Percentiles rank a stretch among this genome's conserved stretches.
Evolutionary conservation across 1,139 yeast genomes (phyloP).

Genomic region (Eremothecium gossypii): DNA sequence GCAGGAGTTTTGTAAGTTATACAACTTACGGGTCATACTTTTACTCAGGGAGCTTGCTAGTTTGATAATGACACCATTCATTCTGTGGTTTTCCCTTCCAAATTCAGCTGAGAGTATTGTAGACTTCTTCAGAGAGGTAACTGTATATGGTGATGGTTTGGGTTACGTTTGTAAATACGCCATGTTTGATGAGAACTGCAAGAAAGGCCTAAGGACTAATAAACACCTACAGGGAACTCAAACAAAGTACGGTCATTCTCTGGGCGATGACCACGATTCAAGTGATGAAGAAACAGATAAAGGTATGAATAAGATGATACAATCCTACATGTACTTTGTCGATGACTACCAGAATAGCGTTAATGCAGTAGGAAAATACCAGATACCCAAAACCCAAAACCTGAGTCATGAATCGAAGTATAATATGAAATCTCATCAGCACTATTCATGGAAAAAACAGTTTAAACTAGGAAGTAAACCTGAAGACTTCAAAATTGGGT

Average conservation of each 20-base stretch:
- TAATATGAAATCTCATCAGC: slow-evolving; percentile 11
- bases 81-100: slow-evolving; percentile 77
- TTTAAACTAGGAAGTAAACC: slow-evolving; percentile 27
- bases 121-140: slow-evolving; percentile 82
- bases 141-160: slow-evolving; percentile 85
- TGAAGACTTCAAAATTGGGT: slow-evolving; percentile 17
- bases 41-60: slow-evolving; percentile 72
- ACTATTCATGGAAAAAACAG: slow-evolving; percentile 30
- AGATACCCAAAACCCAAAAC: slow-evolving; percentile 15
- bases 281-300: slow-evolving; percentile 39
- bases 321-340: slow-evolving; percentile 76
- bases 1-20: slow-evolving; percentile 69
- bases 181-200: slow-evolving; percentile 71
- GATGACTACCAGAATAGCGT: slow-evolving; percentile 61
- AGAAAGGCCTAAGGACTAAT: slow-evolving; percentile 19
- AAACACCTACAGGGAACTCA: neutral
- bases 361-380: slow-evolving; percentile 31
- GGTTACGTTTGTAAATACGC: slow-evolving; percentile 95
- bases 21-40: slow-evolving; percentile 64
- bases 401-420: slow-evolving; percentile 4
- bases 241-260: slow-evolving; percentile 8
- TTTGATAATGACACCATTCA: slow-evolving; percentile 74
- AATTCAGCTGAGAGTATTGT: slow-evolving; percentile 62
- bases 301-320: slow-evolving; percentile 84
- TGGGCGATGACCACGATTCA: slow-evolving; percentile 18